Conservation (phyloP, 306 rosid species). For the Potentilla sterilis region DNA sequence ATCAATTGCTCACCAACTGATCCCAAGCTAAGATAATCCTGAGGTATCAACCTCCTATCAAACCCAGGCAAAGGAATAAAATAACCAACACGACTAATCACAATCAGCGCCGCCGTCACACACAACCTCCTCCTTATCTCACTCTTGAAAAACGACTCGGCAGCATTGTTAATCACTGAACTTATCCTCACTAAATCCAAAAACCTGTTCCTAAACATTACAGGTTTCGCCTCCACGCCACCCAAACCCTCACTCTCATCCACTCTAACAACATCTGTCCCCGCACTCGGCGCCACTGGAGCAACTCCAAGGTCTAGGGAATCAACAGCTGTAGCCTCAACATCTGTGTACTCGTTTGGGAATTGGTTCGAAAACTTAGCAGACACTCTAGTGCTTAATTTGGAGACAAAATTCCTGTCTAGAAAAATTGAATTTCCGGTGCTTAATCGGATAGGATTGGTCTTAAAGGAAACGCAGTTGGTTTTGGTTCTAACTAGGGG, state of each 20-base stretch:
- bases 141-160: constrained; percentile 88
- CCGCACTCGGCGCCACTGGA: constrained; percentile 26
- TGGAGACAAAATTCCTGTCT: constrained; percentile 35
- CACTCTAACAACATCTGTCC: constrained; percentile 26
- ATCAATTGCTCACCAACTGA: constrained; percentile 54
- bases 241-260: constrained; percentile 4
- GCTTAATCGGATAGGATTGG: constrained; percentile 17
- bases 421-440: constrained; percentile 28
- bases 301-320: constrained; percentile 30
- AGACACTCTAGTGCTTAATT: constrained; percentile 27
- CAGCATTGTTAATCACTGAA: constrained; percentile 74
- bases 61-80: constrained; percentile 96
- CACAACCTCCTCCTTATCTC: constrained; percentile 89
- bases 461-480: constrained; percentile 23
- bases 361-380: constrained; percentile 42
- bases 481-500: constrained; percentile 25
- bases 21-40: constrained; percentile 89
- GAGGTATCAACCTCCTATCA: constrained; percentile 93
- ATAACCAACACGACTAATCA: constrained; percentile 87
- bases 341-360: constrained; percentile 37
- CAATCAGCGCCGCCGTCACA: constrained; percentile 77
- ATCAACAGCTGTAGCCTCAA: constrained; percentile 42
- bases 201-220: constrained; percentile 59
- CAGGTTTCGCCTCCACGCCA: constrained; percentile 24
- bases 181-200: constrained; percentile 67